Evolutionary conservation across 257 asterid genomes (phyloP).

Genomic region (Nemophila menziesii): DNA sequence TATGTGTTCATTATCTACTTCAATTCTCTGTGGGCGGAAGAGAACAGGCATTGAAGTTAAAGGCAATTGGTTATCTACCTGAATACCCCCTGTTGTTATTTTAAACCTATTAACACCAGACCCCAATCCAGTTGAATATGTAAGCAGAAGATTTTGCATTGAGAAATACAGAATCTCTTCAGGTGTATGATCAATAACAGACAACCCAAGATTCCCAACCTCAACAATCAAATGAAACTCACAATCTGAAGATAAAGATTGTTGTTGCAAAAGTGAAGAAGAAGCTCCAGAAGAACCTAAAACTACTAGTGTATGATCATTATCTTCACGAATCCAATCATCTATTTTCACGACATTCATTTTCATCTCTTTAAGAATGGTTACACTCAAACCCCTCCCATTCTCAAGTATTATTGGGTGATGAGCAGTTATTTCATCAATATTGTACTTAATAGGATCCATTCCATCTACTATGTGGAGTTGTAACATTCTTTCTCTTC

Average conservation of each 20-base stretch:
- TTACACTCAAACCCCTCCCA: constrained; percentile 50
- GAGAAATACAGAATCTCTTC: constrained; percentile 89
- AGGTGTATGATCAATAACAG: constrained; percentile 94
- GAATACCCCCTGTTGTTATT: constrained; percentile 79
- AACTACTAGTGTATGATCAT: constrained; percentile 25
- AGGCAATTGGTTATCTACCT: constrained; percentile 94
- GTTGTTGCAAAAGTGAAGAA: constrained; percentile 34
- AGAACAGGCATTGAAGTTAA: constrained; percentile 96
- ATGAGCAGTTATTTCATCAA: constrained; percentile 81
- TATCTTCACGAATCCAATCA: constrained; percentile 79
- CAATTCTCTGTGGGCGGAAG: constrained; percentile 81
- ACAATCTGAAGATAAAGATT: constrained; percentile 36
- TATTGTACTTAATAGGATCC: constrained; percentile 56
- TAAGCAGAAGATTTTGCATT: constrained; percentile 66
- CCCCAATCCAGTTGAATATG: constrained; percentile 92
- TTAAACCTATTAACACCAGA: constrained; percentile 87
- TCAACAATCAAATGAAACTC: constrained; percentile 89
- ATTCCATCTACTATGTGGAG: constrained; percentile 63
- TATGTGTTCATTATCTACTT: constrained; percentile 69
- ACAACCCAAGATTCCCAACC: constrained; percentile 87
- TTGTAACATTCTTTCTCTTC: constrained; percentile 60
- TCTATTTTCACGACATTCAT: constrained; percentile 70
- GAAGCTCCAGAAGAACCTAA: constrained; percentile 29
- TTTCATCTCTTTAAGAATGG: constrained; percentile 76
- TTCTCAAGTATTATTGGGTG: constrained; percentile 56